Percentiles rank a stretch among this genome's conserved stretches.
phyloP scores from a whole-genome alignment of 495 filamentous ascomycete genomes.

The Chaetomidium leptoderma region DNA sequence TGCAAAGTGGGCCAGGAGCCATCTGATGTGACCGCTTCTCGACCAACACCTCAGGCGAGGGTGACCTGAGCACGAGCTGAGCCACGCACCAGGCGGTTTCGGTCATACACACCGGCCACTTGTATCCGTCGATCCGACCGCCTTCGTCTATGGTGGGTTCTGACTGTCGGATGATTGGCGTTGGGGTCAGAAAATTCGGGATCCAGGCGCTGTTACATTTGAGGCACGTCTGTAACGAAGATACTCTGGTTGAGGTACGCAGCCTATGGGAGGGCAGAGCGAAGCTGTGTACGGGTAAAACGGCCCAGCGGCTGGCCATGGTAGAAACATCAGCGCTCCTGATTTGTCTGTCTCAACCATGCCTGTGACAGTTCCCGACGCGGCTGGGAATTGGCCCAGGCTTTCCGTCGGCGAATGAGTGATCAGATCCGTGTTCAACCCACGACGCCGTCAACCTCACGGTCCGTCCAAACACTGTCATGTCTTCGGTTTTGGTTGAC shows the following conservation, averaged over 20 bases:
- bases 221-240: constrained; percentile 47
- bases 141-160: too few species aligned
- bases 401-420: constrained; percentile 4
- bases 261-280: constrained; percentile 34
- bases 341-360: constrained; percentile 33
- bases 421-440: neutral
- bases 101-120: too few species aligned
- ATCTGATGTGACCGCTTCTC: too few species aligned
- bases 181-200: constrained; percentile 12
- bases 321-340: constrained; percentile 29
- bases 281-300: constrained; percentile 25
- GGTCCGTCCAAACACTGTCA: too few species aligned
- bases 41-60: too few species aligned
- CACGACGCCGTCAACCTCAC: too few species aligned
- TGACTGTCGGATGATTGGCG: constrained; percentile 2
- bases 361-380: constrained; percentile 21
- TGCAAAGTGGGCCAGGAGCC: too few species aligned
- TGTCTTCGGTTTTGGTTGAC: too few species aligned
- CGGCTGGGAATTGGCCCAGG: constrained; percentile 9
- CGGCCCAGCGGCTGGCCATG: constrained; percentile 23
- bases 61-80: too few species aligned
- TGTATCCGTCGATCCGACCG: neutral
- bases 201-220: constrained; percentile 36
- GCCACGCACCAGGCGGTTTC: too few species aligned
- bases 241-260: constrained; percentile 3